phyloP scores from a whole-genome alignment of 1,284 basidiomycete genomes.

The Neolentinus lepideus region DNA sequence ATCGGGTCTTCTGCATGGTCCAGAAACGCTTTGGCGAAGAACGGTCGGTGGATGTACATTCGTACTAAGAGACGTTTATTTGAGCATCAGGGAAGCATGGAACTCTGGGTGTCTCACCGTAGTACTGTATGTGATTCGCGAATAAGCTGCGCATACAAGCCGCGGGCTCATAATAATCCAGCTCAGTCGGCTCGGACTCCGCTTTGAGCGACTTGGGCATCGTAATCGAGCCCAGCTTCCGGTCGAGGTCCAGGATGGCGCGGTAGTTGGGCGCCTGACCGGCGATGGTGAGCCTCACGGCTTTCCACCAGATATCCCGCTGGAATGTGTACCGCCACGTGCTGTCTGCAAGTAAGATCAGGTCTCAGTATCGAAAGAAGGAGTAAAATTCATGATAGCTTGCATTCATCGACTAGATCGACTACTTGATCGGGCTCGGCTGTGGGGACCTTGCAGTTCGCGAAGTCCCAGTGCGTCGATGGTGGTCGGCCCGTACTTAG shows the following conservation, averaged over 20 bases:
- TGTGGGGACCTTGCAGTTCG: constrained; percentile 56
- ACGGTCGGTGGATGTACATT: neutral
- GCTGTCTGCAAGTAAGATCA: neutral
- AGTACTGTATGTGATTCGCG: constrained; percentile 53
- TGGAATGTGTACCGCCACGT: constrained; percentile 66
- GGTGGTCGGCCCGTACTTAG: constrained; percentile 55
- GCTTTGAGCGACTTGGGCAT: constrained; percentile 46
- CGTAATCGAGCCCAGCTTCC: constrained; percentile 55
- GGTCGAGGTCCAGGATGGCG: constrained; percentile 54
- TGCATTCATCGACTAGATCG: constrained; percentile 52
- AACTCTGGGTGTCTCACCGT: constrained; percentile 44
- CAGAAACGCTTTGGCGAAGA: neutral
- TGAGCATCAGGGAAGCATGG: constrained; percentile 50
- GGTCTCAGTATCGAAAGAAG: neutral
- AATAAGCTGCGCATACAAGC: constrained; percentile 33
- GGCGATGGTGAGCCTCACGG: constrained; percentile 58
- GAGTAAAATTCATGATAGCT: constrained; percentile 18
- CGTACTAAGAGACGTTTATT: constrained; percentile 57
- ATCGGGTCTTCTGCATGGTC: neutral
- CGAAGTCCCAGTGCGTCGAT: constrained; percentile 56
- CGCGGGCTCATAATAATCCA: constrained; percentile 38
- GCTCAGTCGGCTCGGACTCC: constrained; percentile 36
- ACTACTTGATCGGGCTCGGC: constrained; percentile 47
- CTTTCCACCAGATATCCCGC: constrained; percentile 54
- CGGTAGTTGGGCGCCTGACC: constrained; percentile 63